Conservation (phyloP, 1,284 basidiomycete genomes). For the Grifola frondosa region DNA sequence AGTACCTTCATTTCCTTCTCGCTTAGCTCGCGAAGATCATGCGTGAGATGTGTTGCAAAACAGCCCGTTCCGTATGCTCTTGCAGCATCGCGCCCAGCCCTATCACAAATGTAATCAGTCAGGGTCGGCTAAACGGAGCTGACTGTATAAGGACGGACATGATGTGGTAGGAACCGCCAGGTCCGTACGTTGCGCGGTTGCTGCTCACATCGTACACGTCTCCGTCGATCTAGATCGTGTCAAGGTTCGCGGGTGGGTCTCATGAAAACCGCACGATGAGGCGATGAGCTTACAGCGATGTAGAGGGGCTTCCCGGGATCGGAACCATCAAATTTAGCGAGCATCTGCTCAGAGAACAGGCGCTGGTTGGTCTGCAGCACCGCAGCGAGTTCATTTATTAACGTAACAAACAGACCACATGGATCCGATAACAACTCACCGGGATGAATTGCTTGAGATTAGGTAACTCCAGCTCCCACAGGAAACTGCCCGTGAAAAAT, state of each 20-base stretch:
- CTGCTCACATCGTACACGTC: conserved; percentile 90
- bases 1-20: conserved; percentile 71
- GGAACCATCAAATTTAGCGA: conserved; percentile 77
- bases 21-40: conserved; percentile 82
- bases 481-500: conserved; percentile 78
- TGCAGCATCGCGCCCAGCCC: conserved; percentile 86
- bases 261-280: conserved; percentile 21
- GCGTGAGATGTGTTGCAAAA: conserved; percentile 85
- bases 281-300: conserved; percentile 80
- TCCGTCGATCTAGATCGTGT: conserved; percentile 71
- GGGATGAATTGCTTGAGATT: conserved; percentile 26
- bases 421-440: conserved; percentile 19
- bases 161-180: conserved; percentile 82
- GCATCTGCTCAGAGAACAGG: conserved; percentile 69
- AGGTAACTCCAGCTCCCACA: conserved; percentile 67
- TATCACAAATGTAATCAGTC: conserved; percentile 31
- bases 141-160: conserved; percentile 54
- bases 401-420: not conserved
- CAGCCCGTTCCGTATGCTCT: conserved; percentile 92
- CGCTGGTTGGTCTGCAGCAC: conserved; percentile 54
- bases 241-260: conserved; percentile 22
- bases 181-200: conserved; percentile 81
- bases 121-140: conserved; percentile 6
- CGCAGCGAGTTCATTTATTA: not conserved
- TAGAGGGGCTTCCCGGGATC: conserved; percentile 76